Evolutionary conservation across 2,329 filamentous ascomycete genomes (phyloP).

Genomic region (Gliomastix tumulicola): DNA sequence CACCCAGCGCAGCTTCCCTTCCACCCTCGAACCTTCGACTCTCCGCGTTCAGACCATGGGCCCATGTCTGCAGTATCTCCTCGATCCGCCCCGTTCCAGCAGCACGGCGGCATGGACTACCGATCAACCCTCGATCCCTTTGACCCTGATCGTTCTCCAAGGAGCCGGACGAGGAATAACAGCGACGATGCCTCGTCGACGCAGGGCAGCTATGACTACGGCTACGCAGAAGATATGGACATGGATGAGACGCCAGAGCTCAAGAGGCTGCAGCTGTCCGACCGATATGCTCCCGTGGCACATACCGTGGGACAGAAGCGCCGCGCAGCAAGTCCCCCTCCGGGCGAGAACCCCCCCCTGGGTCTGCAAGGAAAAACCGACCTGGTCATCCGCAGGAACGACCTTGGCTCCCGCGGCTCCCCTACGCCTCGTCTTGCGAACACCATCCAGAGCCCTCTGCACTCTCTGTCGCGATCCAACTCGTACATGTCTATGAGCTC

Average conservation of each 20-base stretch:
- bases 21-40: conserved; percentile 33
- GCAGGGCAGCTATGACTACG: conserved; percentile 34
- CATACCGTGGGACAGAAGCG: conserved; percentile 47
- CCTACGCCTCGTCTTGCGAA: conserved; percentile 42
- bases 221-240: conserved; percentile 33
- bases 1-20: conserved; percentile 39
- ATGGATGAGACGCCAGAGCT: conserved; percentile 44
- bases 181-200: conserved; percentile 43
- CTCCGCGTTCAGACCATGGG: conserved; percentile 39
- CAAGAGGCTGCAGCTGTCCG: conserved; percentile 44
- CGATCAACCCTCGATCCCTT: conserved; percentile 34
- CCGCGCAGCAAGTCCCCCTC: conserved; percentile 46
- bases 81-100: conserved; percentile 32
- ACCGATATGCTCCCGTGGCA: conserved; percentile 27
- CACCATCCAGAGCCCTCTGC: conserved; percentile 36
- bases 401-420: conserved; percentile 40
- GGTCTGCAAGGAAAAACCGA: too few species aligned
- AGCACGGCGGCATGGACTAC: conserved; percentile 25
- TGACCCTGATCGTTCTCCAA: conserved; percentile 41
- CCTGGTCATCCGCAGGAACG: conserved; percentile 40
- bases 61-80: conserved; percentile 41
- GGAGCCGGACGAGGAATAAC: conserved; percentile 38
- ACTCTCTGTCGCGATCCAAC: conserved; percentile 37
- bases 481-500: conserved; percentile 41
- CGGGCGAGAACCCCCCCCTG: conserved; percentile 36